phyloP scores from a whole-genome alignment of 805 yeast species.

The Sugiyamaella mastotermitis region DNA sequence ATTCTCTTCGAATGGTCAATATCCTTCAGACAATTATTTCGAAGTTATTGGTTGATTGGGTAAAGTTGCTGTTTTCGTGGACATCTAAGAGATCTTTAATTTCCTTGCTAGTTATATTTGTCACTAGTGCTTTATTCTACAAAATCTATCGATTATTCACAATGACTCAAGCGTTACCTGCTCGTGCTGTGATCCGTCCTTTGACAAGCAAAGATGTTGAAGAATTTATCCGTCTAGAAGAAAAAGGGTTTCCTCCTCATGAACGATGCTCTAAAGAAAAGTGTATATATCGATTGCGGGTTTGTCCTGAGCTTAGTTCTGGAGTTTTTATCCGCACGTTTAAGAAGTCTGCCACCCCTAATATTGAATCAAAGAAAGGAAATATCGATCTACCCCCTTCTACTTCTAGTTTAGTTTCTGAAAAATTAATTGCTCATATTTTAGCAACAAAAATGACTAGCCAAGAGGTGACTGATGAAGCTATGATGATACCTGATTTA shows the following conservation, averaged over 20 bases:
- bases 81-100: no score
- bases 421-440: constrained; percentile 72
- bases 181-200: constrained; percentile 68
- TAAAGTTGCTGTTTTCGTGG: no score
- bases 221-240: constrained; percentile 57
- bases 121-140: neutral
- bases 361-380: constrained; percentile 25
- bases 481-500: constrained; percentile 56
- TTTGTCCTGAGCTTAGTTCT: constrained; percentile 85
- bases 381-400: constrained; percentile 25
- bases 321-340: constrained; percentile 80
- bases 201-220: constrained; percentile 67
- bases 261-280: constrained; percentile 68
- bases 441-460: constrained; percentile 62
- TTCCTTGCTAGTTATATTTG: neutral
- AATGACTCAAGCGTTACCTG: constrained; percentile 35
- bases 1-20: no score
- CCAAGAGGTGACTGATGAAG: constrained; percentile 45
- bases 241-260: constrained; percentile 56
- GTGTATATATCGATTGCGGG: constrained; percentile 60
- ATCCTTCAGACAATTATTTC: no score
- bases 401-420: constrained; percentile 31
- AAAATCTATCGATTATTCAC: neutral
- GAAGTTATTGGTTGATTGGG: no score
- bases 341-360: constrained; percentile 24